Base-by-base conservation (phyloP, 2,329 filamentous ascomycete genomes). In the Beauveria sp. region DNA sequence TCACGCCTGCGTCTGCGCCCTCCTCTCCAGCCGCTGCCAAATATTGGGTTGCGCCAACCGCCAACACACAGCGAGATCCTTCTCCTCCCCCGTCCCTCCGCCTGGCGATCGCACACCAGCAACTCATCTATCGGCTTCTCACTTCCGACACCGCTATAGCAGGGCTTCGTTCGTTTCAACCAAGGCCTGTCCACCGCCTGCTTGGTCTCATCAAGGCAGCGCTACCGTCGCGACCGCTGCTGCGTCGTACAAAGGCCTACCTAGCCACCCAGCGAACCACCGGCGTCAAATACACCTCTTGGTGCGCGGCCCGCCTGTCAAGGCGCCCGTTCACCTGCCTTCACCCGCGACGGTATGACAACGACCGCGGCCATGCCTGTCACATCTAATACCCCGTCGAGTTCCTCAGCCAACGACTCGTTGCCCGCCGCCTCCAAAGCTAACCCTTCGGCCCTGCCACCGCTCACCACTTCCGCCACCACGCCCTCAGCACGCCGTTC, bases 401-500 rank as follows among this genome's bases (percentile, higher is more conserved):
- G 79, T 42, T 83, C 83, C 68, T 79, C 83, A 68, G 76, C 81
- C 67, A 75, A 77, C 69, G 73, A 77, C 65, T 70, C 76, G 48
- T 77, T 79, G 58, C 74, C 75, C 67, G 68, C 76, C 59, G 75
- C 78, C 62, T 71, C 75, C 50, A 83, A 81, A 70, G 73, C 81
- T 62, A 82, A 79, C 67, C 81, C 82, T 68, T 77, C 83, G 67
- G 71, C 81, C 62, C 76, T 86, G 65, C 79, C 83, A 64, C 83
- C 83, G 45, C 72, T 86, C 65, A 56, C 60, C 60, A 80, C 84
- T 64, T 50, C 60, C 60, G 80, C 84, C 67, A 84, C 83, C 60
- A 84, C 84, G 57, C 79, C 83, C 62, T 75, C 79, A 60, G 72
- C 80, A 65, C 86, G 83, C 70, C 82, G 84, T 72, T 80, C 87